Base-by-base conservation (phyloP, 2,329 filamentous ascomycete genomes). In the Grosmannia huntii region DNA sequence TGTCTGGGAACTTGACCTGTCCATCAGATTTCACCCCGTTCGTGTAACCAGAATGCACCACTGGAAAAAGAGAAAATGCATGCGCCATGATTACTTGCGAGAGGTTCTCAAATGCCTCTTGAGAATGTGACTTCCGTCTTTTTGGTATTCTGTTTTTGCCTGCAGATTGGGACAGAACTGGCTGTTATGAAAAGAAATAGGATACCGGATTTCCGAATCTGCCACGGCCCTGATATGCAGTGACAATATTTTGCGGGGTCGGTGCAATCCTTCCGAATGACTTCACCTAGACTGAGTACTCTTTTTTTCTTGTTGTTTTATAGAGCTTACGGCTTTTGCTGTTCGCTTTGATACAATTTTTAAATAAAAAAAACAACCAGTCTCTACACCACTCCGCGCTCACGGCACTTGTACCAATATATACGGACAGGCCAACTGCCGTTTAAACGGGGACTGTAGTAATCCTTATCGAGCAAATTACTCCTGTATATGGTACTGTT, bases 1-100 rank as follows among this genome's bases (percentile, higher is more conserved):
- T 64, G 14, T 58, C 44, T 1, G 65, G 63, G 27, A 55, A 63
- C 60, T 60, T 62, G 58, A 59, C 61, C 59, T 60, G 63, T n/a
- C 57, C 60, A 55, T 52, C 58, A 2, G 27, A 25, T 28, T 64
- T 63, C 52, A 59, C 31, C 4, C 65, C 64, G 33, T 65, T 53
- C 10, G 57, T 38, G 58, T 66, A 66, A 6, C 57, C 64, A 1
- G 64, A 57, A 23, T 53, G 56, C 27, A 63, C 61, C 46, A 64
- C 60, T 23, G 57, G 61, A 25, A 64, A 62, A 10, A 65, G 59
- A 11, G 61, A 57, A 28, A 61, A 64, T 25, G 61, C 61, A 56
- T 65, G 63, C 5, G 63, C 64, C 63, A 65, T 65, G 10, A 11
- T 14, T 31, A 2, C 48, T 9, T 10, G 19, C 21, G 44, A 10